Conservation (phyloP, 495 filamentous ascomycete species). For the Immersiella caudata region DNA sequence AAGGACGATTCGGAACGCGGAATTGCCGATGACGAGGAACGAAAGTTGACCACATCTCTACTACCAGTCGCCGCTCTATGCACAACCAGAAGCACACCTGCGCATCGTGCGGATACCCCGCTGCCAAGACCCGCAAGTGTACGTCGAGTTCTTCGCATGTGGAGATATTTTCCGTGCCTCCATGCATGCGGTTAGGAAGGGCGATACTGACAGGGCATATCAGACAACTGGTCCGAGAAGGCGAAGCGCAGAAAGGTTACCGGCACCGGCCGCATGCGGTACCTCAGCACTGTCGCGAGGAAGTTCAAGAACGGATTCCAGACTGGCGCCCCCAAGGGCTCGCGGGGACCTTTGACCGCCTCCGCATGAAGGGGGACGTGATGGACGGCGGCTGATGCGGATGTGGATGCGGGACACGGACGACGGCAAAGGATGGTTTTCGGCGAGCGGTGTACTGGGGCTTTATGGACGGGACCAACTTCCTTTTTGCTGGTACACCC, state of each 20-base stretch:
- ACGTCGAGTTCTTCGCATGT: conserved; percentile 54
- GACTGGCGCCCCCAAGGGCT: conserved; percentile 81
- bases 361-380: conserved; percentile 28
- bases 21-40: conserved; percentile 10
- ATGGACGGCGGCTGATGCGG: conserved; percentile 33
- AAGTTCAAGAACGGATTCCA: conserved; percentile 97
- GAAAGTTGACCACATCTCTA: conserved; percentile 27
- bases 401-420: conserved; percentile 23
- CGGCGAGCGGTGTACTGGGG: conserved; percentile 39
- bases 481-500: conserved; percentile 35
- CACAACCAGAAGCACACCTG: conserved; percentile 99
- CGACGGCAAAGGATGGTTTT: conserved; percentile 35
- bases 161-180: background rate
- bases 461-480: conserved; percentile 32
- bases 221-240: conserved; percentile 99
- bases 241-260: conserved; percentile 99
- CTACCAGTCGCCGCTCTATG: conserved; percentile 84
- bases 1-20: conserved; percentile 10
- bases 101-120: conserved; percentile 94
- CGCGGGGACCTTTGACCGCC: conserved; percentile 60
- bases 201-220: conserved; percentile 27
- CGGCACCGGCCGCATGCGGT: conserved; percentile 89
- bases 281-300: conserved; percentile 86
- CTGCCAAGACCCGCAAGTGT: conserved; percentile 98
- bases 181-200: conserved; percentile 1